phyloP scores from a whole-genome alignment of 1,284 basidiomycete species.

The Golubevia pallescens region DNA sequence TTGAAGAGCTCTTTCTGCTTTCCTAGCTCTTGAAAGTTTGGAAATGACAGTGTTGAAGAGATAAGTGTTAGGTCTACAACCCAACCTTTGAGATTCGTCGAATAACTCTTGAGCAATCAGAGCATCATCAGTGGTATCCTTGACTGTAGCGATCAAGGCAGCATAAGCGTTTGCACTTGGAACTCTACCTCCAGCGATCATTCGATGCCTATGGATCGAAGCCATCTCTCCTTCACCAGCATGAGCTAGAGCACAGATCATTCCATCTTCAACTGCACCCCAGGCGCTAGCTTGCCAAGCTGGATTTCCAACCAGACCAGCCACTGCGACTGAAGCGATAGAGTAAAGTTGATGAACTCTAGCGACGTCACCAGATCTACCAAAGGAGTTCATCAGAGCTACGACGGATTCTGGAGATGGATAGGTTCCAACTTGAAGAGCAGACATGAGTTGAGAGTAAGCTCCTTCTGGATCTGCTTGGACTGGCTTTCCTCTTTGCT shows the following conservation, averaged over 20 bases:
- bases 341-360: conserved; percentile 68
- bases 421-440: conserved; percentile 26
- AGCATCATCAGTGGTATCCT: conserved; percentile 62
- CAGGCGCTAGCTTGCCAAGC: conserved; percentile 65
- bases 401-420: conserved; percentile 37
- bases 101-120: conserved; percentile 58
- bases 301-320: conserved; percentile 32
- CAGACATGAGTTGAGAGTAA: not conserved
- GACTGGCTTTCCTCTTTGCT: not conserved
- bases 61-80: conserved; percentile 46
- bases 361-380: conserved; percentile 68
- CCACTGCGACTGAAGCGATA: conserved; percentile 64
- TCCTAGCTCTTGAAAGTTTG: conserved; percentile 58
- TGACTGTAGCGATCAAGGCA: conserved; percentile 54
- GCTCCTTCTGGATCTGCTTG: not conserved
- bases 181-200: conserved; percentile 44
- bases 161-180: conserved; percentile 53
- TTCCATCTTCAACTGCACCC: conserved; percentile 46
- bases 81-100: conserved; percentile 53
- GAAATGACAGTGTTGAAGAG: conserved; percentile 63
- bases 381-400: conserved; percentile 40
- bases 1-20: conserved; percentile 52
- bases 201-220: conserved; percentile 37
- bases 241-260: conserved; percentile 58
- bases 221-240: conserved; percentile 41